Base-by-base conservation (phyloP, 176 grass and related monocot species). In the Phragmites australis region DNA sequence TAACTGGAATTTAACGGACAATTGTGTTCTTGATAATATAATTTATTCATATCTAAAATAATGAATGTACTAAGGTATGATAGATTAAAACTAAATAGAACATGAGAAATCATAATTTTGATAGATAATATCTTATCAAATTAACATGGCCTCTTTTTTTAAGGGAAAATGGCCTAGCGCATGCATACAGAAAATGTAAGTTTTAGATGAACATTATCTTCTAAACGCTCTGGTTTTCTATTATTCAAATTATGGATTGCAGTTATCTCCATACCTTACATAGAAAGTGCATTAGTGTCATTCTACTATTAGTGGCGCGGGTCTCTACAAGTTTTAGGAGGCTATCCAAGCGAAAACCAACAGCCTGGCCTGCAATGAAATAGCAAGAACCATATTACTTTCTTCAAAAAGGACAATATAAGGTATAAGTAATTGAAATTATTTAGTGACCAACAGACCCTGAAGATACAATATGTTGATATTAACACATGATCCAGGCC, bases 311-410 rank as follows among this genome's bases (percentile, higher is more conserved):
- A 70, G 88, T 97, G 68, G 87, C 86, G 81, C 94, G 94, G 21
- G 94, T 97, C 43, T 97, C 94, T 89, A 88, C 75, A 51, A 97
- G 94, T 89, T 97, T 97, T 66, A 93, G 74, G 70, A 97, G 82
- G 72, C 94, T 97, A 50, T 91, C 91, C 68, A 97, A 87, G 22
- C 81, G 83, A 85, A 93, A 97, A 85, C 94, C 93, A 50, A 97
- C 86, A 79, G 90, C 93, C 65, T 92, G 89, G 68, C 93, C 93
- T 93, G 88, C 82, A 78, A 85, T 5, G 14, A 78, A 78, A 85
- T 47, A 72, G 3, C 16, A 68, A 25, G 0, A 81, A 70, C n/a
- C n/a, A n/a, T 45, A 53, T 82, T 73, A 74, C 40, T 81, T 53
- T 79, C 37, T 63, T 49, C 14, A 56, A 73, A 58, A 59, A 74